phyloP scores from a whole-genome alignment of 2,329 filamentous ascomycete species.

The Colletotrichum endophyticum region DNA sequence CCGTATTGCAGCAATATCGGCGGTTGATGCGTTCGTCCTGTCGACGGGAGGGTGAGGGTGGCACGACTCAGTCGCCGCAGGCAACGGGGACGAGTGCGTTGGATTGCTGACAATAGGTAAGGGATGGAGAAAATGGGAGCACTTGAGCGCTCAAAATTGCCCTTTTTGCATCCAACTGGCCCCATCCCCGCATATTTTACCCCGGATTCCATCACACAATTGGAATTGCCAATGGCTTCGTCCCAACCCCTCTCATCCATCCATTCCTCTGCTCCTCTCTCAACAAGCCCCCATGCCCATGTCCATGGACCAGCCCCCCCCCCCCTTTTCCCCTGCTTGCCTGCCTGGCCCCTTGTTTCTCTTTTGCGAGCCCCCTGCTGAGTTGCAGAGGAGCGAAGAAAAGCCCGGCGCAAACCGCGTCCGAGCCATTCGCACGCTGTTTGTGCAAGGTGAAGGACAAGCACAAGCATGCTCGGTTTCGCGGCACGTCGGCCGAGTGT shows the following conservation, averaged over 20 bases:
- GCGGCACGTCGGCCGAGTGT: conserved; percentile 2
- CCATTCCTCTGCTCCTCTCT: not conserved
- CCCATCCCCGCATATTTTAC: conserved; percentile 7
- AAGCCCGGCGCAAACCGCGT: conserved; percentile 2
- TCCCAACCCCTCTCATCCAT: not conserved
- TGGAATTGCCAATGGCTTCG: conserved; percentile 13
- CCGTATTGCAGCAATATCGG: not conserved
- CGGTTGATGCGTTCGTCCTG: conserved; percentile 13
- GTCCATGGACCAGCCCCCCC: not conserved
- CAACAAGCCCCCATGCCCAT: not conserved
- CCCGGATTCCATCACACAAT: conserved; percentile 19
- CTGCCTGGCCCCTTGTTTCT: not conserved
- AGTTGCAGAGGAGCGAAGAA: not conserved
- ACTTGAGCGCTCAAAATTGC: not conserved
- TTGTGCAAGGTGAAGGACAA: not conserved
- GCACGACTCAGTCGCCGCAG: not conserved
- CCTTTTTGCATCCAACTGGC: not conserved
- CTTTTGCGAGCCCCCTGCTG: not conserved
- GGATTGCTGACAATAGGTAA: not conserved
- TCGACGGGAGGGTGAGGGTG: not conserved
- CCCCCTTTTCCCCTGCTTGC: not conserved
- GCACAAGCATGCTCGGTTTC: not conserved
- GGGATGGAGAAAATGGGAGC: not conserved
- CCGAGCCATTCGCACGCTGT: not conserved
- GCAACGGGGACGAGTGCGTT: not conserved